Conservation (phyloP, 2,329 filamentous ascomycete species). For the Leptographium galeiforme region DNA sequence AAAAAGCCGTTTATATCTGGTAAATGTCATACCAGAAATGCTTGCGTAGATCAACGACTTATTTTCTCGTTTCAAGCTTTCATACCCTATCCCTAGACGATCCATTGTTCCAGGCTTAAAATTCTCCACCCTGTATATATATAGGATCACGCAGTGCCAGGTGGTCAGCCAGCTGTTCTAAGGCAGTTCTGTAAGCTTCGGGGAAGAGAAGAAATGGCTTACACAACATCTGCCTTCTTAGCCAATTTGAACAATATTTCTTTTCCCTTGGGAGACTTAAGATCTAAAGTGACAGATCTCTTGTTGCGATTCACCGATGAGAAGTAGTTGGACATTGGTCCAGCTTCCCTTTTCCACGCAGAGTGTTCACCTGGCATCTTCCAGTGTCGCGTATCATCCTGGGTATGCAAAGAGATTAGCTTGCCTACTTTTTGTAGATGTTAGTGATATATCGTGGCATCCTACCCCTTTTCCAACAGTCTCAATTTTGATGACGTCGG, state of each 20-base stretch:
- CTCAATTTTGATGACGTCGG: slow-evolving; percentile 28
- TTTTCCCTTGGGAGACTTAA: slow-evolving; percentile 2
- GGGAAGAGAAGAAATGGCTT: neutral
- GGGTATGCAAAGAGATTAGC: neutral
- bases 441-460: neutral
- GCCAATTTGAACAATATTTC: slow-evolving; percentile 1
- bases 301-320: slow-evolving; percentile 7
- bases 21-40: neutral
- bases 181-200: neutral
- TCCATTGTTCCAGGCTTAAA: slow-evolving; percentile 8
- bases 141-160: neutral
- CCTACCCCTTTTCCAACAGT: slow-evolving; percentile 1
- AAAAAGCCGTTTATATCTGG: neutral
- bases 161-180: neutral
- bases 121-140: slow-evolving; percentile 3
- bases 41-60: slow-evolving; percentile 3
- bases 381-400: slow-evolving; percentile 12
- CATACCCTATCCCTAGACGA: slow-evolving; percentile 5
- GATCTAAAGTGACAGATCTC: slow-evolving; percentile 1
- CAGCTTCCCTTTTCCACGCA: neutral
- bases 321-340: slow-evolving; percentile 18
- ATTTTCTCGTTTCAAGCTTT: slow-evolving; percentile 1
- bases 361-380: neutral
- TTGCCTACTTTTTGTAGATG: neutral
- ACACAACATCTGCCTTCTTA: slow-evolving; percentile 5